Evolutionary conservation across 805 yeast species (phyloP).

Genomic region (Diddensiella santjacobensis): DNA sequence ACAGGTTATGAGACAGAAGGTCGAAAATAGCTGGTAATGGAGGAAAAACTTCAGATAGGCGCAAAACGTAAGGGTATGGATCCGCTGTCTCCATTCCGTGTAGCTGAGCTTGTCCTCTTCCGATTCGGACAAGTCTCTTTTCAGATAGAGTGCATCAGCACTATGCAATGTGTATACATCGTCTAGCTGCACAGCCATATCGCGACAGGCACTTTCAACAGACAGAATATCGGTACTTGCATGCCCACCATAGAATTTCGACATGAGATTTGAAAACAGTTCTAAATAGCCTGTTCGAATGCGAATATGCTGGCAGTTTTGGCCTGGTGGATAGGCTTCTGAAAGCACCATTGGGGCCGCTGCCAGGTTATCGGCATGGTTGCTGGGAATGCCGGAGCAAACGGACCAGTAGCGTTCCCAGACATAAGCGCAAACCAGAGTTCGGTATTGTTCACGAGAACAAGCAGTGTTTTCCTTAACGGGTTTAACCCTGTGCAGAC

Average conservation of each 20-base stretch:
- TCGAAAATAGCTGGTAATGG: background rate
- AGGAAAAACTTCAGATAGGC: background rate
- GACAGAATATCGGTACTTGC: background rate
- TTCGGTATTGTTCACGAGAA: conserved; percentile 10
- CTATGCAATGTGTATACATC: background rate
- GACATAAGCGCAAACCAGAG: conserved; percentile 7
- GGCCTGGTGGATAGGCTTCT: background rate
- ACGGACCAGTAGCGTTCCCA: conserved; percentile 10
- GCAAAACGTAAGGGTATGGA: background rate
- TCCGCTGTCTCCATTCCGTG: background rate
- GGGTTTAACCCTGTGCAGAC: conserved; percentile 12
- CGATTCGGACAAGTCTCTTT: background rate
- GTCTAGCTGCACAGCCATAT: background rate
- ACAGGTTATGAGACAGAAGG: background rate
- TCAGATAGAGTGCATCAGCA: background rate
- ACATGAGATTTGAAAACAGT: background rate
- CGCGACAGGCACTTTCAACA: background rate
- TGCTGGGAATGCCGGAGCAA: background rate
- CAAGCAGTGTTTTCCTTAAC: conserved; percentile 5
- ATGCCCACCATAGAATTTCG: background rate
- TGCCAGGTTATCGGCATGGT: background rate
- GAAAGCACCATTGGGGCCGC: background rate
- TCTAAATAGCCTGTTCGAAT: background rate
- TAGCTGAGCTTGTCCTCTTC: background rate
- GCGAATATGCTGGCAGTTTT: background rate